Evolutionary conservation across 2,329 filamentous ascomycete species (phyloP).

Genomic region (Mycogone perniciosa): DNA sequence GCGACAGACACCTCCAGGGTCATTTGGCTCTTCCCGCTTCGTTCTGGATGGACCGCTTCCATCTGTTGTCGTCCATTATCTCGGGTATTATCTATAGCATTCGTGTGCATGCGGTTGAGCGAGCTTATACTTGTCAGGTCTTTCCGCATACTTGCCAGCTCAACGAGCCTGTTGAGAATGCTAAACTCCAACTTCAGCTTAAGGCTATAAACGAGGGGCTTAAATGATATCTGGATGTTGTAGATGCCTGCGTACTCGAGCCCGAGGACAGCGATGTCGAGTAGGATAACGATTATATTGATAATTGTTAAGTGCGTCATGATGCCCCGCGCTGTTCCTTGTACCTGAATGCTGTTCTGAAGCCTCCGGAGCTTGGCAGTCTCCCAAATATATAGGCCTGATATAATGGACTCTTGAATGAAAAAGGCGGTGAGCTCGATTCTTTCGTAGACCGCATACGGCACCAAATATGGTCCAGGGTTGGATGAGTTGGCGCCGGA

Average conservation of each 20-base stretch:
- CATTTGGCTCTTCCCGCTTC: no score
- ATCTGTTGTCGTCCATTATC: no score
- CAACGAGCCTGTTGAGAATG: constrained; percentile 25
- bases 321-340: constrained; percentile 4
- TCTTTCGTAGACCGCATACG: constrained; percentile 41
- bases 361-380: background rate
- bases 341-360: constrained; percentile 35
- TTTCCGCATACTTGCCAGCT: constrained; percentile 12
- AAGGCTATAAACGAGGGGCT: constrained; percentile 24
- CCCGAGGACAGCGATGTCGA: constrained; percentile 31
- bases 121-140: no score
- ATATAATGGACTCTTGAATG: constrained; percentile 47
- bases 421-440: constrained; percentile 48
- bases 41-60: no score
- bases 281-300: constrained; percentile 33
- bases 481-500: background rate
- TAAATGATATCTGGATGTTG: constrained; percentile 24
- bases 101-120: no score
- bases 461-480: constrained; percentile 7
- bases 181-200: constrained; percentile 28
- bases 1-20: no score
- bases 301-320: constrained; percentile 31
- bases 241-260: constrained; percentile 23
- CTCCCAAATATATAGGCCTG: constrained; percentile 39
- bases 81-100: no score